Percentiles rank a stretch among this genome's conserved stretches.
Conservation (phyloP, 139 green algal species). For the Zygnema circumcarinatum region DNA sequence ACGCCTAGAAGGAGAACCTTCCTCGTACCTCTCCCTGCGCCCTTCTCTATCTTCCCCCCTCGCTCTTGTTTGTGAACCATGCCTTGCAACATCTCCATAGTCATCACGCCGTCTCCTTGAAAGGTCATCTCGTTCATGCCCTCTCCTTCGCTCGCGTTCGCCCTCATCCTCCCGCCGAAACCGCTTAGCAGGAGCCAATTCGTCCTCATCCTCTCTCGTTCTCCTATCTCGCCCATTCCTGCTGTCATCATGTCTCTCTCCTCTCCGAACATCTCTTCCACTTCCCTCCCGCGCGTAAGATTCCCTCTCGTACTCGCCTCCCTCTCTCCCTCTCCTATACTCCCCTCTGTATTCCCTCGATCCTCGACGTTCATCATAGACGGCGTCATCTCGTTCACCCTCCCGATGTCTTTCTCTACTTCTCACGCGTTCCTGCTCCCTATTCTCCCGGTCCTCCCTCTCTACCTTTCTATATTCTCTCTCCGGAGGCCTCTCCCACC, state of each 20-base stretch:
- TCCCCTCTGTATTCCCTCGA: not conserved
- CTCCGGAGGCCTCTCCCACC: not conserved
- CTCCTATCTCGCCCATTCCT: not conserved
- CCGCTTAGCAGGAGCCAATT: not conserved
- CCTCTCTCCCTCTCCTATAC: not conserved
- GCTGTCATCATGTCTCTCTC: not conserved
- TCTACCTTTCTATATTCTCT: not conserved
- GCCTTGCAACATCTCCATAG: not conserved
- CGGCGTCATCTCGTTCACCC: not conserved
- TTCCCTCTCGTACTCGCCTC: not conserved
- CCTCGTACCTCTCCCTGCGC: not conserved
- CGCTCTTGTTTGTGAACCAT: not conserved
- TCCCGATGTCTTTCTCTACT: not conserved
- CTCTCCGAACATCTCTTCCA: not conserved
- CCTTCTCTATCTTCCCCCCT: constrained; percentile 3
- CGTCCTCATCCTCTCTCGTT: not conserved
- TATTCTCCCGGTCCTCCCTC: not conserved
- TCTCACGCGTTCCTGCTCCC: not conserved
- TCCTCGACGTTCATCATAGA: not conserved
- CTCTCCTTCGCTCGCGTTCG: not conserved
- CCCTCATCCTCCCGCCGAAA: not conserved
- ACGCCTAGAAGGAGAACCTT: not conserved
- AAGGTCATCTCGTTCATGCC: not conserved
- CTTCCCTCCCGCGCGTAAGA: not conserved
- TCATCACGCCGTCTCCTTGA: not conserved